Percentiles rank a stretch among this genome's conserved stretches.
phyloP scores from a whole-genome alignment of 2,329 filamentous ascomycete species.

The Aspergillus sp. region DNA sequence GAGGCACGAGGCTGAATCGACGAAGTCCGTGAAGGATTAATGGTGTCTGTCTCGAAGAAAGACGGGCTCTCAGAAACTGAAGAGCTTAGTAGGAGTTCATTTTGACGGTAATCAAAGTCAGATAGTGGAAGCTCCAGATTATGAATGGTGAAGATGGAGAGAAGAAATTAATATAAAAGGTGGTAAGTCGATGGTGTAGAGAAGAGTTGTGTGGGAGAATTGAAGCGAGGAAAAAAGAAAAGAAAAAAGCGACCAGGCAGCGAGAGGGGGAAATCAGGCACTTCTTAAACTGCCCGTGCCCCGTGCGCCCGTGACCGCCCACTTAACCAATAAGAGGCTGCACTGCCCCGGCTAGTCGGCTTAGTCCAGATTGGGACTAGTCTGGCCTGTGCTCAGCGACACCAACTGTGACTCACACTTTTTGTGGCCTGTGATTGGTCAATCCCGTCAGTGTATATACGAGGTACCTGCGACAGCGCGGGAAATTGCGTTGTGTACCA shows the following conservation, averaged over 20 bases:
- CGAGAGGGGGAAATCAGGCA: constrained; percentile 32
- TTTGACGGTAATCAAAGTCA: constrained; percentile 20
- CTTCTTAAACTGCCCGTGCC: constrained; percentile 26
- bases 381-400: constrained; percentile 4
- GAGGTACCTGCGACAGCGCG: too few relatives aligned
- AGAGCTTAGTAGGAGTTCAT: constrained; percentile 38
- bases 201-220: constrained; percentile 6
- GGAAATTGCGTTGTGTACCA: too few relatives aligned
- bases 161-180: constrained; percentile 3
- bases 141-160: constrained; percentile 9
- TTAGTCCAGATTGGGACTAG: constrained; percentile 8
- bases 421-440: constrained; percentile 19
- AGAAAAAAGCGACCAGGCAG: constrained; percentile 28
- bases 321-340: constrained; percentile 17
- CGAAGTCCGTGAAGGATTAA: constrained; percentile 29
- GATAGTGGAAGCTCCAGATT: constrained; percentile 7
- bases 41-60: constrained; percentile 36
- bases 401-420: constrained; percentile 35
- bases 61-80: constrained; percentile 24
- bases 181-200: constrained; percentile 1
- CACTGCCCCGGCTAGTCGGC: constrained; percentile 9
- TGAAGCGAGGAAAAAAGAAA: constrained; percentile 7
- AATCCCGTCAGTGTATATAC: background rate
- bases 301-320: constrained; percentile 10
- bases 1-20: constrained; percentile 22